These are phyloP conservation scores for Fusarium sp. DNA, from an alignment of 2,329 filamentous ascomycete species.

Conservation along the genomic window DNA sequence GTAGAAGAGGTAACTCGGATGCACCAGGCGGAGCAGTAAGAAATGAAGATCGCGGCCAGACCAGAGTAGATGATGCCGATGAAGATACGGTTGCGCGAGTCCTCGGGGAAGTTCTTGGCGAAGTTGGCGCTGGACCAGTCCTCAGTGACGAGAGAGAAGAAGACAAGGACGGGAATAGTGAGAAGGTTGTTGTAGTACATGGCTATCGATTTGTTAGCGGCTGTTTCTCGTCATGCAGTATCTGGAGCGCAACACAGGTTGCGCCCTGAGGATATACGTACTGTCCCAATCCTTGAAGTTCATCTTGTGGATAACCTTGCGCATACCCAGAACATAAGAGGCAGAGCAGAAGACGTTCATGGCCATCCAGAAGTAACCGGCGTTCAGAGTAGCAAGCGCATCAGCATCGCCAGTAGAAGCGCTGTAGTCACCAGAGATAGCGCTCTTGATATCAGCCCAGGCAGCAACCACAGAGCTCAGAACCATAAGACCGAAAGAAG, in stretches of 20 bases:
- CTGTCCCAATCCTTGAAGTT: slow-evolving; percentile 99
- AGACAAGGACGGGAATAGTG: slow-evolving; percentile 89
- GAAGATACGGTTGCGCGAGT: slow-evolving; percentile 81
- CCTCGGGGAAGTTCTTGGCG: slow-evolving; percentile 84
- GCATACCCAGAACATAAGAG: slow-evolving; percentile 90
- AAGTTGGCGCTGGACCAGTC: slow-evolving; percentile 93
- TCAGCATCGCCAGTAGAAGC: slow-evolving; percentile 60
- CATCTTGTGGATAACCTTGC: slow-evolving; percentile 98
- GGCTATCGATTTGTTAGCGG: slow-evolving; percentile 66
- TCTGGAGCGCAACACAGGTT: not conserved
- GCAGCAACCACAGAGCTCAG: slow-evolving; percentile 93
- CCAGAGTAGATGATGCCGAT: slow-evolving; percentile 94
- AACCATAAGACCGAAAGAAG: slow-evolving; percentile 97
- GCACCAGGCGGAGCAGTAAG: slow-evolving; percentile 98
- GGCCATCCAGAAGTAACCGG: slow-evolving; percentile 98
- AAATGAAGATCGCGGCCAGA: slow-evolving; percentile 94
- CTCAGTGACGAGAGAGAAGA: slow-evolving; percentile 84
- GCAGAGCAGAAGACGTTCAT: slow-evolving; percentile 96
- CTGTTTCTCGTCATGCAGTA: not conserved
- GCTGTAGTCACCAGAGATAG: slow-evolving; percentile 68
- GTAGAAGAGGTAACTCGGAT: slow-evolving; percentile 97
- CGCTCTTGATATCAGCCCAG: slow-evolving; percentile 96
- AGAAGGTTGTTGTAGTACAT: slow-evolving; percentile 99
- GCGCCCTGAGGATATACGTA: slow-evolving; percentile 63
- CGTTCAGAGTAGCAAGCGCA: slow-evolving; percentile 88